Evolutionary conservation across 1,284 basidiomycete genomes (phyloP), one percentile per base, ranked within the genome.

Genomic region (Phellopilus nigrolimitatus): DNA sequence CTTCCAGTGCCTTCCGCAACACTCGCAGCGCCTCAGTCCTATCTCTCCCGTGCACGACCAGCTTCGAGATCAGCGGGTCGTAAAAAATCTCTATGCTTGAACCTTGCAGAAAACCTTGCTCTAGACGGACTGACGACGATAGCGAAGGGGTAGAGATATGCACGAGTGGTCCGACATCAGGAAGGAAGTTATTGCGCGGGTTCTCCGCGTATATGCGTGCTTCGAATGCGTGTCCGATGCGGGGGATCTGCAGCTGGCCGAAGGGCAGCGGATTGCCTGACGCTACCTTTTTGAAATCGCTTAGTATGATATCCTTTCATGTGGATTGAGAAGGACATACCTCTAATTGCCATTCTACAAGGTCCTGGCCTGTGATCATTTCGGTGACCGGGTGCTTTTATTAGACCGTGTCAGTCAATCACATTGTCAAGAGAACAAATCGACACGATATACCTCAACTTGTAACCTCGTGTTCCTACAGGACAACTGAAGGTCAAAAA

Each of bases 151-250:
- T 89, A 0, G 86, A 84, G 43, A 94, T 79, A 66, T 94, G 88
- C 8, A 90, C 68, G 3, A 97, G 74, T 5, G 75, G 74, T 1
- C 94, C 94, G 15, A 91, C 92, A 63, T 97, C 94, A 0, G 94
- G 94, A 4, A 97, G 76, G 72, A 97, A 97, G 65, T 89, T 82
- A 64, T 90, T 91, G 60, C 91, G 77, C n/a, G 92, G 92, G 60
- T 94, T 91, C 68, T 97, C 94, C 4, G 94, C 95, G 65, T 97
- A 97, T 59, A 97, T 95, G n/a, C 94, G 82, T 10, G 92, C 93
- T 69, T 97, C 94, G 60, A 97, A 97, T 0, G 94, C 89, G 61
- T 97, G 93, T 1, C 95, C 94, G 3, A 89, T 79, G 50, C 91
- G 83, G 15, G 86, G 88, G 49, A 97, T 84, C 30, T 84, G 72